A percentile compares a stretch with the other conserved stretches of the same genome.
Conservation (phyloP, 805 yeast genomes). For the Lipomyces japonicus region DNA sequence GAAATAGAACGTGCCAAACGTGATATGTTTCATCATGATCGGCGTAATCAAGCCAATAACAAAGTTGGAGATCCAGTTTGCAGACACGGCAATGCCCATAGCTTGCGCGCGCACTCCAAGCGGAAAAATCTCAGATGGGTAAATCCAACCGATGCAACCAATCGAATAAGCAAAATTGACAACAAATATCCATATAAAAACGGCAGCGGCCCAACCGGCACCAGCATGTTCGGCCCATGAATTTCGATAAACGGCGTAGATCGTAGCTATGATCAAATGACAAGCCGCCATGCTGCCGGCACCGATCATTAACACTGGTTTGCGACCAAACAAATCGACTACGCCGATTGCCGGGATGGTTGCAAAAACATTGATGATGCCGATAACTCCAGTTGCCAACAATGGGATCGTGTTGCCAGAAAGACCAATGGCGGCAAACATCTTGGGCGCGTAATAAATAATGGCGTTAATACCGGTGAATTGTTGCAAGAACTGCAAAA, state of each 20-base stretch:
- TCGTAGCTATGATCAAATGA: conserved; percentile 39
- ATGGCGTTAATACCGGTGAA: conserved; percentile 47
- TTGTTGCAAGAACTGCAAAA: conserved; percentile 32
- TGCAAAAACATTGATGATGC: conserved; percentile 47
- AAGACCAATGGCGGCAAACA: conserved; percentile 48
- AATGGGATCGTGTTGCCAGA: conserved; percentile 47
- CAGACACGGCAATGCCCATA: conserved; percentile 57
- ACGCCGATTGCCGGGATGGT: conserved; percentile 55
- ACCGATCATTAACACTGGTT: conserved; percentile 57
- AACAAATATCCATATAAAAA: conserved; percentile 29
- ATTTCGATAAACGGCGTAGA: conserved; percentile 42
- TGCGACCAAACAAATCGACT: conserved; percentile 63
- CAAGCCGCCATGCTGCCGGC: conserved; percentile 57
- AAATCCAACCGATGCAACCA: conserved; percentile 47
- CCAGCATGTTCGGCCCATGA: conserved; percentile 37
- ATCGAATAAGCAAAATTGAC: conserved; percentile 31
- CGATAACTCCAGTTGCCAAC: conserved; percentile 44
- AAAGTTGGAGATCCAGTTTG: conserved; percentile 62
- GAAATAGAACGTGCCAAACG: conserved; percentile 23
- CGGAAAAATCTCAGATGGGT: conserved; percentile 63
- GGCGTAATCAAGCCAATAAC: conserved; percentile 45
- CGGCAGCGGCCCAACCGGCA: conserved; percentile 30
- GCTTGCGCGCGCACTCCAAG: conserved; percentile 67
- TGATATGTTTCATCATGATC: conserved; percentile 41
- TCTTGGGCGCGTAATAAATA: conserved; percentile 47